A percentile compares a stretch with the other conserved stretches of the same genome.
These are phyloP conservation scores for Gymnopilus dilepis DNA, from an alignment of 768 basidiomycete species.

Conservation along the genomic window DNA sequence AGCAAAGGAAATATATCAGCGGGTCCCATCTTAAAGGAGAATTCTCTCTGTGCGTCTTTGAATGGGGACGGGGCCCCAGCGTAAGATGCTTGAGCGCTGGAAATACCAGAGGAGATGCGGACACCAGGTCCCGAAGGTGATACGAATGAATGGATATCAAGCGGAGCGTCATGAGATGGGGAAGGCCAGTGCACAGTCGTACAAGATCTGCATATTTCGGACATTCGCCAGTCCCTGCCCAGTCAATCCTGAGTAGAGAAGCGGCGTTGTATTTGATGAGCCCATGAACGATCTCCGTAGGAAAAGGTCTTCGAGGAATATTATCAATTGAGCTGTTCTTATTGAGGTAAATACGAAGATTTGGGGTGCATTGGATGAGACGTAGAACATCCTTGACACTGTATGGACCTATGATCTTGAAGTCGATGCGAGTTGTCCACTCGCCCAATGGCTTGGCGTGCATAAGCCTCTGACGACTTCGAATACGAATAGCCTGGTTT, in stretches of 20 bases:
- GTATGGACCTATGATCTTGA: slow-evolving; percentile 40
- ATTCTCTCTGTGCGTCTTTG: slow-evolving; percentile 21
- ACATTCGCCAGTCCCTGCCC: slow-evolving; percentile 47
- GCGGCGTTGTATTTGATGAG: slow-evolving; percentile 36
- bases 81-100: slow-evolving; percentile 47
- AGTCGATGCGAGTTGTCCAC: slow-evolving; percentile 46
- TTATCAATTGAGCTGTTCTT: slow-evolving; percentile 34
- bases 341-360: slow-evolving; percentile 48
- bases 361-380: slow-evolving; percentile 46
- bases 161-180: slow-evolving; percentile 44
- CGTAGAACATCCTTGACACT: slow-evolving; percentile 35
- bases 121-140: slow-evolving; percentile 25
- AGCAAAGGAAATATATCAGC: slow-evolving; percentile 41
- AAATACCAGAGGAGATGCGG: slow-evolving; percentile 33
- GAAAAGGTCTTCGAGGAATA: slow-evolving; percentile 31
- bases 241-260: slow-evolving; percentile 48
- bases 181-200: slow-evolving; percentile 36
- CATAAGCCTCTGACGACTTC: no score
- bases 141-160: slow-evolving; percentile 45
- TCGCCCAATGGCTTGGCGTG: slow-evolving; percentile 39
- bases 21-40: slow-evolving; percentile 42
- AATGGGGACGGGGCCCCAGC: slow-evolving; percentile 41
- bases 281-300: slow-evolving; percentile 38
- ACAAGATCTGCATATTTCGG: slow-evolving; percentile 46
- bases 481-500: no score